A percentile compares a stretch with the other conserved stretches of the same genome.
Conservation (phyloP, 179 eudicot genomes). For the Sideroxylon spinosum region DNA sequence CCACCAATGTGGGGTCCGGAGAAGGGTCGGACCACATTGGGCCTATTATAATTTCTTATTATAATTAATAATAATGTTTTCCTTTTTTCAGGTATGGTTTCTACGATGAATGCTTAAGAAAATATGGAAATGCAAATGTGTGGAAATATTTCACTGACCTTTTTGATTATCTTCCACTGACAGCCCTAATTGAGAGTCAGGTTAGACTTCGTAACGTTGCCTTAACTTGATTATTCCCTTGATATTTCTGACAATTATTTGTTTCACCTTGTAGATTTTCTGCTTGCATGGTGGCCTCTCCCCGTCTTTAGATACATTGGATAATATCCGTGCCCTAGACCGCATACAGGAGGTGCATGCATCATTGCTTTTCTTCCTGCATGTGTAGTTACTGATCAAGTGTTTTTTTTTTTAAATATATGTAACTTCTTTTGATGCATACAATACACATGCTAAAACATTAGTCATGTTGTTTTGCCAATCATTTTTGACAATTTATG, state of each 20-base stretch:
- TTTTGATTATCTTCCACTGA: constrained; percentile 83
- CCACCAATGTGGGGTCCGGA: no score
- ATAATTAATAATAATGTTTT: neutral
- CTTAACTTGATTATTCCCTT: neutral
- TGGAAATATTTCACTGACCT: constrained; percentile 91
- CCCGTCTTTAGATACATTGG: constrained; percentile 84
- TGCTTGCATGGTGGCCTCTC: constrained; percentile 94
- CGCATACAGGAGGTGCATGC: constrained; percentile 76
- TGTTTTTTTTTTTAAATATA: no score
- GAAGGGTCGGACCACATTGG: no score
- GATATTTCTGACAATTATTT: neutral
- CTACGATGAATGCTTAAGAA: constrained; percentile 88
- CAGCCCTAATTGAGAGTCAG: constrained; percentile 95
- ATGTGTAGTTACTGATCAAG: neutral
- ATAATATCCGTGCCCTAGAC: constrained; percentile 83
- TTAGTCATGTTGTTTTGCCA: no score
- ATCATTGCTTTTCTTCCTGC: neutral
- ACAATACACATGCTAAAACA: no score
- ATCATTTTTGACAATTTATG: no score
- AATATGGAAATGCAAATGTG: constrained; percentile 90
- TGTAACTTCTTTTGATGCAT: no score
- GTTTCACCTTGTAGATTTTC: constrained; percentile 47
- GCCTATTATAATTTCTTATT: no score
- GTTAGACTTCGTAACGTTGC: constrained; percentile 28
- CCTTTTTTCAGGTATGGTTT: constrained; percentile 61